These are phyloP conservation scores for Colletotrichum orchidophilum DNA, from an alignment of 2,329 filamentous ascomycete species.

Conservation along the genomic window DNA sequence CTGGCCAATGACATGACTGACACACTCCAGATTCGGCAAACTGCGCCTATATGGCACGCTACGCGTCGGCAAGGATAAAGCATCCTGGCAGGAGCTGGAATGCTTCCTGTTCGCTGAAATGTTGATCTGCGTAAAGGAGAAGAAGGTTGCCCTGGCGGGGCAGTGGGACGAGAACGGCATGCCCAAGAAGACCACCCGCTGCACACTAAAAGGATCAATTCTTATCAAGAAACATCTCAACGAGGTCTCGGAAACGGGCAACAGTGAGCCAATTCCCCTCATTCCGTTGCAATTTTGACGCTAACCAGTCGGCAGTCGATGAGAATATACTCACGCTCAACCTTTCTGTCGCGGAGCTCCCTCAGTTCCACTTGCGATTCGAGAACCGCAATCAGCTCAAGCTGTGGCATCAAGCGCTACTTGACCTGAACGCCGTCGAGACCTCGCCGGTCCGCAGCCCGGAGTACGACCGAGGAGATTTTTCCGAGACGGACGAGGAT, in stretches of 20 bases:
- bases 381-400: slow-evolving; percentile 85
- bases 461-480: slow-evolving; percentile 82
- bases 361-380: slow-evolving; percentile 93
- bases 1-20: slow-evolving; percentile 39
- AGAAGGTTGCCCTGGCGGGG: slow-evolving; percentile 71
- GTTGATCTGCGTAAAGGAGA: slow-evolving; percentile 99
- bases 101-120: slow-evolving; percentile 98
- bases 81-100: slow-evolving; percentile 97
- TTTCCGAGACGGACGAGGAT: slow-evolving; percentile 88
- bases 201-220: slow-evolving; percentile 95
- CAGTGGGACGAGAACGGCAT: slow-evolving; percentile 73
- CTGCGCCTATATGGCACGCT: slow-evolving; percentile 89
- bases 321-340: slow-evolving; percentile 89
- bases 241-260: slow-evolving; percentile 78
- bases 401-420: slow-evolving; percentile 86
- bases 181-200: slow-evolving; percentile 75
- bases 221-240: slow-evolving; percentile 98
- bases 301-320: slow-evolving; percentile 59
- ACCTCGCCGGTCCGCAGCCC: slow-evolving; percentile 69
- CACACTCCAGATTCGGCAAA: slow-evolving; percentile 78
- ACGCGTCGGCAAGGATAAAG: slow-evolving; percentile 93
- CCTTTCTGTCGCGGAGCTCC: slow-evolving; percentile 89
- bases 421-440: slow-evolving; percentile 82
- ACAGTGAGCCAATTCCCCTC: slow-evolving; percentile 41
- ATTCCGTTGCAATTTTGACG: slow-evolving; percentile 36